phyloP scores from a whole-genome alignment of 345 rosid species.

The Syzygium grande region DNA sequence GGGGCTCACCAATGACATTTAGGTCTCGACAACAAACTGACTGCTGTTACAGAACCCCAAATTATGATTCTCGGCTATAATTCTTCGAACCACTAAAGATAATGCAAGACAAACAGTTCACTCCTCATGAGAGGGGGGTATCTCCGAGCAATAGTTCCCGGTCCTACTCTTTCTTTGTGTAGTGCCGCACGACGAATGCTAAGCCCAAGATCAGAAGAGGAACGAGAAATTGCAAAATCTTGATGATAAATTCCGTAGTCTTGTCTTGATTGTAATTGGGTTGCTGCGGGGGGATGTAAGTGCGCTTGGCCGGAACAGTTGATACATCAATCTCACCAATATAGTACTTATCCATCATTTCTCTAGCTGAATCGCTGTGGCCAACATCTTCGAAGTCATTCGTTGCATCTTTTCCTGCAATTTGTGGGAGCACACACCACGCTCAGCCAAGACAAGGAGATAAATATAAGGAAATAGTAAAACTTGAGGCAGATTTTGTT shows the following conservation, averaged over 20 bases:
- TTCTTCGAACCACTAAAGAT: neutral
- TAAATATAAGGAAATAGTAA: neutral
- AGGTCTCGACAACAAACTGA: neutral
- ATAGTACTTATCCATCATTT: conserved; percentile 60
- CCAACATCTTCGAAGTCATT: conserved; percentile 94
- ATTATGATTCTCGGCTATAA: neutral
- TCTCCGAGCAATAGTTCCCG: neutral
- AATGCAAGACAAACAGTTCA: neutral
- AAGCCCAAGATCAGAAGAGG: conserved; percentile 82
- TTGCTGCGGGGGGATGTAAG: conserved; percentile 43
- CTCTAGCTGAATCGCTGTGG: conserved; percentile 90
- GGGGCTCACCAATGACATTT: neutral
- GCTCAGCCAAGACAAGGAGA: neutral
- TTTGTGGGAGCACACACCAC: neutral
- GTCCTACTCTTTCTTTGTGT: conserved; percentile 73
- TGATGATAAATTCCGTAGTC: conserved; percentile 55
- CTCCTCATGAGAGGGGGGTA: neutral
- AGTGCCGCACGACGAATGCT: conserved; percentile 63
- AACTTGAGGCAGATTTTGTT: neutral
- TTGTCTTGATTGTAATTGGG: conserved; percentile 40
- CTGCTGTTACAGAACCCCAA: neutral
- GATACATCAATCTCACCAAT: conserved; percentile 69
- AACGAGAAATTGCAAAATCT: conserved; percentile 82
- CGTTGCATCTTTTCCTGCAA: conserved; percentile 82
- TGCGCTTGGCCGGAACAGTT: conserved; percentile 47